Evolutionary conservation across 1,139 yeast species (phyloP), one percentile per base, ranked within the genome.

Genomic region (Lodderomyces orthopsilosis): DNA sequence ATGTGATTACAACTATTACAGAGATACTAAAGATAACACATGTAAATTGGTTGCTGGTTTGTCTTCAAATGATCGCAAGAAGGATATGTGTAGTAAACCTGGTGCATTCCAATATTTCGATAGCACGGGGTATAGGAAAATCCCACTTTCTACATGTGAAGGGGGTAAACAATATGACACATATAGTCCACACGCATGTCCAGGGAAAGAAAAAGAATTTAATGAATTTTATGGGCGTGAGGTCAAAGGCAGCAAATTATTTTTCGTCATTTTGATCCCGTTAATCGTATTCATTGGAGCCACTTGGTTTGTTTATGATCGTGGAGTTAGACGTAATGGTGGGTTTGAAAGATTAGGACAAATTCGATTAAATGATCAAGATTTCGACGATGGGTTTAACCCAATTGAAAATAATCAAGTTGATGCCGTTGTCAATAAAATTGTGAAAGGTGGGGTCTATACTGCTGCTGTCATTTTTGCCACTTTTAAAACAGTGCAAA

Each of bases 1-100:
- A 64, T 93, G 99, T 75, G 98, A 93, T 59, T 88, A 81, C 68
- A 91, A 91, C 63, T 91, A 71, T 61, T 79, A 63, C 47, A 77
- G 85, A 49, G 83, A 81, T 30, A 13, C 34, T 2, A 57, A 60
- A 1, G 97, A 90, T 59, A 95, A 95, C 15, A 85, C 95, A 0
- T 94, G 99, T 66, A 83, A 84, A 58, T 74, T 91, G 39, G 85
- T 89, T 12, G 66, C 74, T 5, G 97, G 97, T 0, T 67, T 80
- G 35, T 58, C 75, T 6, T 88, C 96, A 8, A 73, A 77, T 6
- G 89, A 85, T 52, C 81, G 83, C 39, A 58, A 60, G 55, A 70
- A 76, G 9, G 81, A 75, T 40, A 70, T 79, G 47, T 94, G 99
- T 61, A 65, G 64, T 34, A 67, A 68, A 45, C 69, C 69, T 37